These are phyloP conservation scores for Cercospora sp. DNA, from an alignment of 2,329 filamentous ascomycete genomes.

Conservation along the genomic window DNA sequence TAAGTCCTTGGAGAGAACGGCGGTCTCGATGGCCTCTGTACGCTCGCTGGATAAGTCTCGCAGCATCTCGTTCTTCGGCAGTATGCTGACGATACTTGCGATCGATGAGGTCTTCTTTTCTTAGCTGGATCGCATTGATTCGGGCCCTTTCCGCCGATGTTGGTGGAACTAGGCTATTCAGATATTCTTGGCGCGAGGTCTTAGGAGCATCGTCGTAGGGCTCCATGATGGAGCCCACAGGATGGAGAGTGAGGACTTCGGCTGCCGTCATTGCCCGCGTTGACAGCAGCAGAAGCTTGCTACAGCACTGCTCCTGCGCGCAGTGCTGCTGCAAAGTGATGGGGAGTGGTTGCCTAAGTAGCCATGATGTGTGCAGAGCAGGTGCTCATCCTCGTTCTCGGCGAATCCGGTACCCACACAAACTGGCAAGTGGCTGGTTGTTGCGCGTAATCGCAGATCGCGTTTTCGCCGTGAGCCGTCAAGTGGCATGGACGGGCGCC, in stretches of 20 bases:
- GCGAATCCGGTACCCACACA: neutral
- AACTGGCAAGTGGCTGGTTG: neutral
- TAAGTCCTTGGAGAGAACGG: conserved; percentile 67
- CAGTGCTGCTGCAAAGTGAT: neutral
- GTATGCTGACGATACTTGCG: conserved; percentile 30
- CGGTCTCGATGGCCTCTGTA: conserved; percentile 76
- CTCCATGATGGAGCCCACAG: neutral
- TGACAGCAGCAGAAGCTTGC: neutral
- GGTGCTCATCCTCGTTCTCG: neutral
- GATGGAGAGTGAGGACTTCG: neutral
- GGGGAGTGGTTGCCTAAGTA: neutral
- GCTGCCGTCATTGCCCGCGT: neutral
- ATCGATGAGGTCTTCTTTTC: conserved; percentile 29
- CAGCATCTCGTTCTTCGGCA: conserved; percentile 32
- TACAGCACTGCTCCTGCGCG: neutral
- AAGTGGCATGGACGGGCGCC: neutral
- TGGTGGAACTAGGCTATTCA: conserved; percentile 29
- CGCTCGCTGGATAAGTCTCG: conserved; percentile 52
- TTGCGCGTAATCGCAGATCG: neutral
- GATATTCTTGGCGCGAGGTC: conserved; percentile 30
- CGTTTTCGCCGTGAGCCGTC: neutral
- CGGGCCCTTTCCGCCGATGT: conserved; percentile 23
- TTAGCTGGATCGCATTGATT: conserved; percentile 31
- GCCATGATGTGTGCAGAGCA: neutral
- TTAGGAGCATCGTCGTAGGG: neutral